Evolutionary conservation across 768 basidiomycete genomes (phyloP), one percentile per base, ranked within the genome.

Genomic region (Podaxis mareebaensis): DNA sequence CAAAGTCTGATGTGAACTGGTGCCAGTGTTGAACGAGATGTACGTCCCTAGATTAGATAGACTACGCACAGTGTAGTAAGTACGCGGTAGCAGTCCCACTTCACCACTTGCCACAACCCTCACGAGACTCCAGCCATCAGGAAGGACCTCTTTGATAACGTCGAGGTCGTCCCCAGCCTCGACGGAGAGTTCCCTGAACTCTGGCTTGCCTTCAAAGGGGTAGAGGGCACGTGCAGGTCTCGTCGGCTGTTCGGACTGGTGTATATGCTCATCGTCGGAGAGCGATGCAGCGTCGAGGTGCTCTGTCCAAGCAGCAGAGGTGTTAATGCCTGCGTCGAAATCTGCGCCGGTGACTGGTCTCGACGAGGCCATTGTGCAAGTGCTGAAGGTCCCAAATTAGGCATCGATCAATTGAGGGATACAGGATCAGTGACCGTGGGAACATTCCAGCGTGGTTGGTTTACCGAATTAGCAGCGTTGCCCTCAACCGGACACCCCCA

Each of bases 91-190:
- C 63, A 93, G 73, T 0, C 92, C 92, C 60, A 90, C 74, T 69
- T 88, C 85, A 33, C 84, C 85, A n/a, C 72, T 76, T 11, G 68
- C 73, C 20, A 53, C 30, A 63, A 77, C 81, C 75, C 79, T 84
- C 13, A 89, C 88, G 39, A 93, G 77, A 74, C 92, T 92, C 92
- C 92, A 93, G 4, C 91, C 92, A 66, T 92, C 90, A 6, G 85
- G 86, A 1, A 87, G 78, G 58, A 91, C 82, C 64, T 91, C 89
- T 65, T 84, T 88, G 55, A 95, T 69, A n/a, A 92, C 76, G 53
- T 87, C 84, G 22, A 95, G 72, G 65, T 82, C 81, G 66, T 92
- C 89, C 12, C 92, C 91, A 0, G 89, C 90, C 60, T 79, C 78
- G 17, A 92, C 84, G 6, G 72, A 78, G 24, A 93, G 79, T 73